These are phyloP conservation scores for Elymus sibiricus DNA, from an alignment of 176 grass and related monocot species.

Conservation along the genomic window DNA sequence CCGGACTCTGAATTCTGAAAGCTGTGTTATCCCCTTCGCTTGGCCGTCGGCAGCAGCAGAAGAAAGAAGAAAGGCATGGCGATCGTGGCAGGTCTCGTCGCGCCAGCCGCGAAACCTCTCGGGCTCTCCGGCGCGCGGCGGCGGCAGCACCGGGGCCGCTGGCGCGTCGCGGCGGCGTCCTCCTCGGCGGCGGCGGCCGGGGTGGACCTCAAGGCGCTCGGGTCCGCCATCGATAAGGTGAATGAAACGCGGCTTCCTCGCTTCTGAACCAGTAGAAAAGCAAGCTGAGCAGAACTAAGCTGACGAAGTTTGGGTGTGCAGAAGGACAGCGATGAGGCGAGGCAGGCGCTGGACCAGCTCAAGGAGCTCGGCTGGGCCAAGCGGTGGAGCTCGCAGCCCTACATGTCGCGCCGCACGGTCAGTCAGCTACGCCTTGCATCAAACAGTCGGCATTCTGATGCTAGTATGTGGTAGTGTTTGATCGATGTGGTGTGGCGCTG, in stretches of 20 bases:
- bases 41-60: conserved; percentile 22
- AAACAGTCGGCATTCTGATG: background rate
- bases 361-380: conserved; percentile 79
- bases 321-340: conserved; percentile 69
- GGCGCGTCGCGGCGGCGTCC: conserved; percentile 42
- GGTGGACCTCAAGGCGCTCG: conserved; percentile 69
- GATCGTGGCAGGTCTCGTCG: conserved; percentile 35
- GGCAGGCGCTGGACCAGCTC: conserved; percentile 66
- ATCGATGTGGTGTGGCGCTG: background rate
- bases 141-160: conserved; percentile 5
- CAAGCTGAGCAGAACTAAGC: background rate
- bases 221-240: conserved; percentile 84
- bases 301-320: conserved; percentile 26
- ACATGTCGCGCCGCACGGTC: conserved; percentile 92
- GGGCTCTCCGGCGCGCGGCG: background rate
- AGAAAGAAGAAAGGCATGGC: conserved; percentile 27
- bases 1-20: background rate
- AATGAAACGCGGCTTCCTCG: conserved; percentile 8
- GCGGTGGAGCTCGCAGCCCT: conserved; percentile 90
- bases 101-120: conserved; percentile 8
- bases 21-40: conserved; percentile 51
- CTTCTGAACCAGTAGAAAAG: background rate
- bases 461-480: too few relatives aligned
- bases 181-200: conserved; percentile 61
- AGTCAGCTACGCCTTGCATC: conserved; percentile 33